phyloP scores from a whole-genome alignment of 2,329 filamentous ascomycete species.

The Teratosphaeria gauchensis region DNA sequence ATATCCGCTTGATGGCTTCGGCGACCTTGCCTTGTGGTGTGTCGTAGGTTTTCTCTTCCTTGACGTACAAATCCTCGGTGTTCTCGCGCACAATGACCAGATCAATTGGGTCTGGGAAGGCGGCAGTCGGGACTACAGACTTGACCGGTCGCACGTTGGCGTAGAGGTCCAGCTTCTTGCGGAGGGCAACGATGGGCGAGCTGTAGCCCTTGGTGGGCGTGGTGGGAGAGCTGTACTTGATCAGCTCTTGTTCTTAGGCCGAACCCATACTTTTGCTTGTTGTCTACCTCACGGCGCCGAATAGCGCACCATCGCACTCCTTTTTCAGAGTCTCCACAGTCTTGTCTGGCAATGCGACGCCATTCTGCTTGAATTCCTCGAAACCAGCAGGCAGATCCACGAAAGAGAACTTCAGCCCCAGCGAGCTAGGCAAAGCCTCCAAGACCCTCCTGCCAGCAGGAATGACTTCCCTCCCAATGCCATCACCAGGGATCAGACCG shows the following conservation, averaged over 20 bases:
- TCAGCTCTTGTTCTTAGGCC: neutral
- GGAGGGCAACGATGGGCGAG: conserved; percentile 89
- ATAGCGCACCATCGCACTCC: conserved; percentile 92
- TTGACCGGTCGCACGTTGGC: conserved; percentile 97
- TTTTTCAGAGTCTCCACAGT: conserved; percentile 81
- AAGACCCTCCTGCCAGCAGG: conserved; percentile 83
- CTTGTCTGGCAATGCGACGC: conserved; percentile 76
- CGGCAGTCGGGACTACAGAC: conserved; percentile 54
- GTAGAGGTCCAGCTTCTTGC: conserved; percentile 90
- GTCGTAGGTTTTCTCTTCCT: conserved; percentile 81
- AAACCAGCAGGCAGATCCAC: conserved; percentile 87
- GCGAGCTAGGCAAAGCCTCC: conserved; percentile 83
- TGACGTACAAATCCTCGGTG: conserved; percentile 96
- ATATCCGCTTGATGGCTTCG: conserved; percentile 96
- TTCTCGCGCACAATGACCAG: conserved; percentile 98
- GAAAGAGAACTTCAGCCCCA: conserved; percentile 89
- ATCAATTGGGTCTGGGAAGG: conserved; percentile 58
- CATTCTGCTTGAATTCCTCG: conserved; percentile 84
- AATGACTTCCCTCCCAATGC: conserved; percentile 97
- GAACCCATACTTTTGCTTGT: neutral
- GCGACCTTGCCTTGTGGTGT: conserved; percentile 68
- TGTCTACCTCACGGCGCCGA: conserved; percentile 66
- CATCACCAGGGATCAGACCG: conserved; percentile 96
- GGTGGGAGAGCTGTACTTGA: conserved; percentile 58
- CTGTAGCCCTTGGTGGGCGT: conserved; percentile 90